Evolutionary conservation across 192 early-diverging fungal species (phyloP).

Genomic region (Coemansia erecta): DNA sequence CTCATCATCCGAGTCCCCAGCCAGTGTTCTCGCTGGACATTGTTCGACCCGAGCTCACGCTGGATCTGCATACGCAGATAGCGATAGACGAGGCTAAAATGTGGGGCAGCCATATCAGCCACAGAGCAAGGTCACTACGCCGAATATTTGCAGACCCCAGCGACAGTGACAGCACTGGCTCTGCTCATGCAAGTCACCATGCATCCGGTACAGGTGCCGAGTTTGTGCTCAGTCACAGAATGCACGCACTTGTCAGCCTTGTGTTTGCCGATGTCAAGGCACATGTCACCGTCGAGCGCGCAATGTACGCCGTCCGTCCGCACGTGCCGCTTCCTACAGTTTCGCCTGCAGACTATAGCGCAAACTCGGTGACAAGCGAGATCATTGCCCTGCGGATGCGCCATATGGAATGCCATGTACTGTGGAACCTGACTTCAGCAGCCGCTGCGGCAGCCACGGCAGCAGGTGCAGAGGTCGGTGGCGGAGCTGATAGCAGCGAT

Average conservation of each 20-base stretch:
- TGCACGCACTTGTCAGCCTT: slow-evolving; percentile 31
- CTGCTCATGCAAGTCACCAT: background rate
- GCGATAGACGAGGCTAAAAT: slow-evolving; percentile 35
- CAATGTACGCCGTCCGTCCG: slow-evolving; percentile 40
- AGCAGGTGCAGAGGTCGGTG: background rate
- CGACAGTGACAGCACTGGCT: background rate
- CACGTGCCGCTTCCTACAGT: slow-evolving; percentile 8
- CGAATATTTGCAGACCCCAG: slow-evolving; percentile 8
- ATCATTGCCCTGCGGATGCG: slow-evolving; percentile 30
- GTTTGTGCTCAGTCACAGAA: slow-evolving; percentile 11
- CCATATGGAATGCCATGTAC: slow-evolving; percentile 38
- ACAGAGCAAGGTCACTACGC: slow-evolving; percentile 22
- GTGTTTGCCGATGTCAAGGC: slow-evolving; percentile 46
- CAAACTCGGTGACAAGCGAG: background rate
- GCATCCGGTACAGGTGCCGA: background rate
- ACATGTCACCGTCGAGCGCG: slow-evolving; percentile 35
- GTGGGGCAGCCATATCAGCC: slow-evolving; percentile 21
- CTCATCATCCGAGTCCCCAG: slow-evolving; percentile 38
- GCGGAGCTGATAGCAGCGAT: background rate
- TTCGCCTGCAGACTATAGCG: background rate
- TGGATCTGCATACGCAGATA: slow-evolving; percentile 41
- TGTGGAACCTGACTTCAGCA: slow-evolving; percentile 20
- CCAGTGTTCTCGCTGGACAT: slow-evolving; percentile 37
- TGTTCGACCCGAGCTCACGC: slow-evolving; percentile 32
- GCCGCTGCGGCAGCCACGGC: background rate